Evolutionary conservation across 2,329 filamentous ascomycete species (phyloP).

Genomic region (Xylariaceae sp.): DNA sequence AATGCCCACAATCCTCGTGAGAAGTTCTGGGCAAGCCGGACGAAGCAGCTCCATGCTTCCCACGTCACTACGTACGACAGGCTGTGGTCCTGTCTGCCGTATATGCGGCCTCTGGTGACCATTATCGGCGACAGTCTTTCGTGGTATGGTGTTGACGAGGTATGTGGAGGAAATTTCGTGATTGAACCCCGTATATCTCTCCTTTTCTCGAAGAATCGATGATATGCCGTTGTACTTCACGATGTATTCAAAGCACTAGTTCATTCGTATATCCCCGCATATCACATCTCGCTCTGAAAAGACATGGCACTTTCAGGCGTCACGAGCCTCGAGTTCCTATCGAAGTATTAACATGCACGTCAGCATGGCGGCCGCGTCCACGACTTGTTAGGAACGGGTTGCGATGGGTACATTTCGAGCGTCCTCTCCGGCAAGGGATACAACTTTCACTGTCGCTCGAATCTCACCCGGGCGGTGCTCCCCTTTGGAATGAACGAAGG

Average conservation of each 20-base stretch:
- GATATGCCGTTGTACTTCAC: background rate
- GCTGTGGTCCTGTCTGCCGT: constrained; percentile 78
- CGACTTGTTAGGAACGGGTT: constrained; percentile 80
- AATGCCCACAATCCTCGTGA: constrained; percentile 76
- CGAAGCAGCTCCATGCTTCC: constrained; percentile 75
- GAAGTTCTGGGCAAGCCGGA: constrained; percentile 79
- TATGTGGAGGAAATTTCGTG: background rate
- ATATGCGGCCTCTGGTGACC: constrained; percentile 73
- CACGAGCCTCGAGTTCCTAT: background rate
- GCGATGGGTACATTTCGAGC: constrained; percentile 81
- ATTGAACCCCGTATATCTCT: background rate
- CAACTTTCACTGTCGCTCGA: constrained; percentile 84
- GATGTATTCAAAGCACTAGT: background rate
- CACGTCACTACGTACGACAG: constrained; percentile 74
- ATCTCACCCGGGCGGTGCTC: constrained; percentile 72
- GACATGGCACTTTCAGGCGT: background rate
- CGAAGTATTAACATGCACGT: background rate
- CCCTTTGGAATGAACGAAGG: constrained; percentile 69
- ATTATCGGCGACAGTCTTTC: constrained; percentile 69
- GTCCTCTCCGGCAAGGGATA: constrained; percentile 62
- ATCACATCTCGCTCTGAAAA: background rate
- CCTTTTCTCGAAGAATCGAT: background rate
- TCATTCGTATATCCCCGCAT: background rate
- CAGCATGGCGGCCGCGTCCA: constrained; percentile 68
- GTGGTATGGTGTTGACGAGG: constrained; percentile 60